These are phyloP conservation scores for Colletotrichum sp. DNA, from an alignment of 2,329 filamentous ascomycete genomes.

Conservation along the genomic window DNA sequence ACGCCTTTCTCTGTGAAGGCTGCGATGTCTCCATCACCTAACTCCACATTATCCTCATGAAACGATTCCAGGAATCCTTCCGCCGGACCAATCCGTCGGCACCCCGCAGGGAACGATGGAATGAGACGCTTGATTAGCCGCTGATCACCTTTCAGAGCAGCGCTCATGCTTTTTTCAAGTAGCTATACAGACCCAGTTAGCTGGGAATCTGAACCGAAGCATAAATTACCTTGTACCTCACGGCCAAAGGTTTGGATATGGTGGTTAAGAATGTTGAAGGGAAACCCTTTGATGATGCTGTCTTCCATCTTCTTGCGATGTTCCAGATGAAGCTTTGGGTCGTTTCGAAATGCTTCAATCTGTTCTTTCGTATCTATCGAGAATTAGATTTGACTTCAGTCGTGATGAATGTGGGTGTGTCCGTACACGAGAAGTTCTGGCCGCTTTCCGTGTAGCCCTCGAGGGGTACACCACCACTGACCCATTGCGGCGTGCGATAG, in stretches of 20 bases:
- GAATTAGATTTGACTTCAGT: background rate
- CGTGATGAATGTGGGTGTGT: background rate
- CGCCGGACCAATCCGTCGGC: background rate
- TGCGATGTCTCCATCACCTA: background rate
- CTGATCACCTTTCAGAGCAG: background rate
- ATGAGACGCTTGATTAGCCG: background rate
- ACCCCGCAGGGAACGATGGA: background rate
- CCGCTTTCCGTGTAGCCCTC: background rate
- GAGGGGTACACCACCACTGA: background rate
- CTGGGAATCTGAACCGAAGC: background rate
- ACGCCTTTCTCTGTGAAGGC: background rate
- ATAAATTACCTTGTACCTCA: background rate
- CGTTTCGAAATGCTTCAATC: background rate
- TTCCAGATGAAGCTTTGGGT: background rate
- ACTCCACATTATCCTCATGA: background rate
- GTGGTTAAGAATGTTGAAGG: background rate
- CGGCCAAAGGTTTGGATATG: background rate
- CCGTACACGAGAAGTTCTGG: background rate
- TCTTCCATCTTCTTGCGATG: background rate
- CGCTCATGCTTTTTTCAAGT: background rate
- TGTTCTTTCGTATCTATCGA: background rate
- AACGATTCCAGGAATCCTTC: background rate
- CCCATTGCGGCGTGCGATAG: background rate
- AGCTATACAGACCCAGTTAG: background rate
- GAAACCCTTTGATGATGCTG: background rate